Evolutionary conservation across 2,329 filamentous ascomycete genomes (phyloP).

Genomic region (Epichloe bromicola): DNA sequence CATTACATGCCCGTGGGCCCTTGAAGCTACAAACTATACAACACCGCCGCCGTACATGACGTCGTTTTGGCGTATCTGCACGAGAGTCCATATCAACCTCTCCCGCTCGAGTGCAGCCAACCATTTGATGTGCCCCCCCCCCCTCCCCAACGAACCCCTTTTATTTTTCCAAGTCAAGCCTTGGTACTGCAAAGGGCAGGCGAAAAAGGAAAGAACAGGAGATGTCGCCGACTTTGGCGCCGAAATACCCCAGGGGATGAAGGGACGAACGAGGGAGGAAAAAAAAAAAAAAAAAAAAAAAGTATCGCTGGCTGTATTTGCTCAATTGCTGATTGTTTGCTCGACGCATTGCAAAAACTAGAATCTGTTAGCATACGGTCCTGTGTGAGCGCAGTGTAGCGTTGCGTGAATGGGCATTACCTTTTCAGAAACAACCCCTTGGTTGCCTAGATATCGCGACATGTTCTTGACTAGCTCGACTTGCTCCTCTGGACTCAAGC

Average conservation of each 20-base stretch:
- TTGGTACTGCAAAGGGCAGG: too few species aligned
- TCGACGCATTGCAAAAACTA: slow-evolving; percentile 13
- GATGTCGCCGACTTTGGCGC: neutral
- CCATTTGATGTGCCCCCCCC: too few species aligned
- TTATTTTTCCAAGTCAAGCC: too few species aligned
- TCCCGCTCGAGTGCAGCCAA: too few species aligned
- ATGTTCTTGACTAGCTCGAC: slow-evolving; percentile 62
- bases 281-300: neutral
- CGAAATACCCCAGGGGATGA: neutral
- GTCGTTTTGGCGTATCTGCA: neutral
- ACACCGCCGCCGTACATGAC: neutral
- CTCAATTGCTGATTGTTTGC: slow-evolving; percentile 6
- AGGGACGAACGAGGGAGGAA: neutral
- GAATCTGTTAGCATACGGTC: neutral
- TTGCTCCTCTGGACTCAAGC: slow-evolving; percentile 79
- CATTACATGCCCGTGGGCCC: too few species aligned
- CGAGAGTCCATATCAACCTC: too few species aligned
- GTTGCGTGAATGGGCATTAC: slow-evolving; percentile 9
- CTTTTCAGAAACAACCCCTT: slow-evolving; percentile 31
- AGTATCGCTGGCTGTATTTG: neutral
- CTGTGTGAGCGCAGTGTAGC: neutral
- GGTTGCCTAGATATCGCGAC: slow-evolving; percentile 50
- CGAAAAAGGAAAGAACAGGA: neutral
- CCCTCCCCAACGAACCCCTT: too few species aligned
- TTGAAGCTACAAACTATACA: neutral